Percentiles rank a stretch among this genome's conserved stretches.
These are phyloP conservation scores for Aureobasidium sp. DNA, from an alignment of 2,329 filamentous ascomycete genomes.

Conservation along the genomic window DNA sequence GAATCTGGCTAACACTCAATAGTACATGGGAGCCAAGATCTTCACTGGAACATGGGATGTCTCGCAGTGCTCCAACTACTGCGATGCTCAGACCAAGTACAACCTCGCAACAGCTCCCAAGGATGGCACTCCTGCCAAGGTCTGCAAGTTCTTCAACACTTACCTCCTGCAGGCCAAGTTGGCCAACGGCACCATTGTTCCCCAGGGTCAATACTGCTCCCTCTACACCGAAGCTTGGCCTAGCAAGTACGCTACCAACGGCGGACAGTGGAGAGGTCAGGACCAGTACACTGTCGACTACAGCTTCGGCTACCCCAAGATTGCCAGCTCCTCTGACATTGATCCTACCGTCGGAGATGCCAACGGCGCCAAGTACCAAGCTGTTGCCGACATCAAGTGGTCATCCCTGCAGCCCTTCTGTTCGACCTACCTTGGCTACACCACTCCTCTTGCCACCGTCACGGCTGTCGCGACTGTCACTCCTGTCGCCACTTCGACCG, in stretches of 20 bases:
- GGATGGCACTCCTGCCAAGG: conserved; percentile 5
- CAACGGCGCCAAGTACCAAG: conserved; percentile 15
- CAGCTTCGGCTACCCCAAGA: conserved; percentile 16
- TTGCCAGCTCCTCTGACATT: not conserved
- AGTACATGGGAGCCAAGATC: conserved; percentile 21
- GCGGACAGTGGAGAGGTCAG: conserved; percentile 16
- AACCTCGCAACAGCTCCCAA: conserved; percentile 17
- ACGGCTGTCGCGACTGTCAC: too few relatives aligned
- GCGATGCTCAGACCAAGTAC: conserved; percentile 19
- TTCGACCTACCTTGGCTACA: conserved; percentile 16
- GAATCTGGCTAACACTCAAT: too few relatives aligned
- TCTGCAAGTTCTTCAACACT: conserved; percentile 10
- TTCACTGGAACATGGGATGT: conserved; percentile 25
- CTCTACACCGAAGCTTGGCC: conserved; percentile 20
- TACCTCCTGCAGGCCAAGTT: conserved; percentile 17
- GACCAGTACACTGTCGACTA: conserved; percentile 17
- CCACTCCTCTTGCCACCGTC: not conserved
- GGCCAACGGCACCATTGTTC: conserved; percentile 3
- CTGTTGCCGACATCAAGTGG: conserved; percentile 12
- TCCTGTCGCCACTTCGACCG: not conserved
- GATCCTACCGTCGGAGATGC: not conserved
- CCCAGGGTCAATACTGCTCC: conserved; percentile 14
- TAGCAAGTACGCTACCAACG: conserved; percentile 19
- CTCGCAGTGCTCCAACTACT: conserved; percentile 24
- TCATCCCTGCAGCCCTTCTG: conserved; percentile 18